Evolutionary conservation across 2,329 filamentous ascomycete species (phyloP).

Genomic region (Phaeosphaeriaceae sp.): DNA sequence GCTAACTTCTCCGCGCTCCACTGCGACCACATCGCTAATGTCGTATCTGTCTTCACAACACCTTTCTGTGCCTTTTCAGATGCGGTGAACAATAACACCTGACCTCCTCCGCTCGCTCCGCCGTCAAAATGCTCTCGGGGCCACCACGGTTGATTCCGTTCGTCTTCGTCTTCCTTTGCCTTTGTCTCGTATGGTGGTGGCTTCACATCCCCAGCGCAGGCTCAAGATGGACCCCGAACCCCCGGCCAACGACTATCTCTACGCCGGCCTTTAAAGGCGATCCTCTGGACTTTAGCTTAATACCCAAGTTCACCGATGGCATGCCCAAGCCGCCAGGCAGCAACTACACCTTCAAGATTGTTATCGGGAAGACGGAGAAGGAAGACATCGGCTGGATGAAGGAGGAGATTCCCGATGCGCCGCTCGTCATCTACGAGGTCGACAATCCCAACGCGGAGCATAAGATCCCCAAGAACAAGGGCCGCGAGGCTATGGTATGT

Average conservation of each 20-base stretch:
- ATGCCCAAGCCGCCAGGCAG: conserved; percentile 39
- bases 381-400: conserved; percentile 47
- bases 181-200: conserved; percentile 43
- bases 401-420: conserved; percentile 42
- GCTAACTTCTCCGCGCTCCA: background rate
- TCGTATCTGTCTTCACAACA: background rate
- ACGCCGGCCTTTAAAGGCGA: conserved; percentile 27
- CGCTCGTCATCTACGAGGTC: conserved; percentile 59
- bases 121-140: conserved; percentile 44
- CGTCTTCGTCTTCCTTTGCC: conserved; percentile 31
- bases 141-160: conserved; percentile 43
- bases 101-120: conserved; percentile 11
- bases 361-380: conserved; percentile 48
- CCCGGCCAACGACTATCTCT: conserved; percentile 11
- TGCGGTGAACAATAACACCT: conserved; percentile 13
- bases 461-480: conserved; percentile 65
- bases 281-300: conserved; percentile 46
- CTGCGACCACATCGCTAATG: conserved; percentile 6
- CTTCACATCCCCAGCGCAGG: conserved; percentile 18
- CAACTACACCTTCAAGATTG: conserved; percentile 46
- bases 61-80: background rate
- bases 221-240: conserved; percentile 16
- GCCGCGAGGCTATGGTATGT: conserved; percentile 64
- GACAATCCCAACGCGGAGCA: conserved; percentile 58
- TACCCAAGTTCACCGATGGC: conserved; percentile 41